These are phyloP conservation scores for Trypanosoma boissoni DNA, from an alignment of 208 protist genomes.

Conservation along the genomic window DNA sequence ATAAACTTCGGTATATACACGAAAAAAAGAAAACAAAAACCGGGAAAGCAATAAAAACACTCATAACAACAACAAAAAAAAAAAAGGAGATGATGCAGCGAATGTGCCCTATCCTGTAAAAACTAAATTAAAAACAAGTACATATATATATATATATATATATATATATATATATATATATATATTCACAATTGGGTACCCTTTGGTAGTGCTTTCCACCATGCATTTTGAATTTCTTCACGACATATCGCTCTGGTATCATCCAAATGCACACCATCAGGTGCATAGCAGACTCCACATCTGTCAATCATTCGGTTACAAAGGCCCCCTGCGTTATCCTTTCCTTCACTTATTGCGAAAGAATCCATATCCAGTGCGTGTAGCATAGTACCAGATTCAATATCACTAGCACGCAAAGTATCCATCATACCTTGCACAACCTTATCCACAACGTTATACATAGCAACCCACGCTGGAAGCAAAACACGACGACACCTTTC, in stretches of 20 bases:
- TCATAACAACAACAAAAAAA: slow-evolving; percentile 4
- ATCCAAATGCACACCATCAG: slow-evolving; percentile 4
- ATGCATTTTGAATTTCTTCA: neutral
- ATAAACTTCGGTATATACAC: too few relatives aligned
- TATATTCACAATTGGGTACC: neutral
- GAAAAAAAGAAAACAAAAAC: slow-evolving; percentile 8
- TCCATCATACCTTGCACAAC: neutral
- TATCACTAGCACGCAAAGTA: neutral
- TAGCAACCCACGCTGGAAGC: neutral
- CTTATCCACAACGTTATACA: neutral
- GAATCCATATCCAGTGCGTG: neutral
- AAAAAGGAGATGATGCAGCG: neutral
- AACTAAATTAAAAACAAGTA: neutral
- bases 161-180: slow-evolving; percentile 1
- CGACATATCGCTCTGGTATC: neutral
- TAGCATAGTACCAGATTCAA: neutral
- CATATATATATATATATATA: neutral
- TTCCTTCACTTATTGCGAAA: neutral
- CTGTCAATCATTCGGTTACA: too few relatives aligned
- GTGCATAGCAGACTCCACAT: neutral
- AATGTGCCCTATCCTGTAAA: neutral
- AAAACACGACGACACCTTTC: neutral
- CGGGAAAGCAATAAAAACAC: neutral
- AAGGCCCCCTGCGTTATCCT: neutral
- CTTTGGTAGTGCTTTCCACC: neutral